Conservation (phyloP, 2,329 filamentous ascomycete genomes). For the Stachybotrys chartarum region DNA sequence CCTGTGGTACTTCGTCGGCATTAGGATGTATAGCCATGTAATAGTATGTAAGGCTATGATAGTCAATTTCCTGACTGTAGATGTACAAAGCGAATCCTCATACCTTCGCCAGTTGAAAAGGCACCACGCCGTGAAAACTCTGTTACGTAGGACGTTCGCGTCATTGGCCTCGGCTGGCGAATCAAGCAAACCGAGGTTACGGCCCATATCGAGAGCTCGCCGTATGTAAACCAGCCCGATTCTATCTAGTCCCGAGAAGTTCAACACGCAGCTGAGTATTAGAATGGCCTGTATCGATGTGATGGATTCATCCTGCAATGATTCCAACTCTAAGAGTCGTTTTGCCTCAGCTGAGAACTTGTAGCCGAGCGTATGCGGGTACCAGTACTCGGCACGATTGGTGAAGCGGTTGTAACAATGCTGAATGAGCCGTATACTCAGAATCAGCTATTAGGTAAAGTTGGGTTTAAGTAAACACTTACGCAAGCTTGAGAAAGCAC, state of each 20-base stretch:
- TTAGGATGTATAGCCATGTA: no score
- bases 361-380: constrained; percentile 23
- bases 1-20: constrained; percentile 9
- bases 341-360: constrained; percentile 27
- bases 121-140: constrained; percentile 24
- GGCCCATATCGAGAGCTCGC: constrained; percentile 20
- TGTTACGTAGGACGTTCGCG: constrained; percentile 8
- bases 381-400: constrained; percentile 24
- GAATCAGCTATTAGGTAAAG: no score
- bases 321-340: constrained; percentile 25
- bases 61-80: no score
- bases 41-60: no score
- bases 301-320: not conserved
- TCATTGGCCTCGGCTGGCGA: not conserved
- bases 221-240: constrained; percentile 21
- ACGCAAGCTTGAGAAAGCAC: constrained; percentile 24
- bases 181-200: constrained; percentile 19
- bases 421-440: constrained; percentile 8
- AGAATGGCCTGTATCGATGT: constrained; percentile 25
- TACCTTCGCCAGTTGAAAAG: constrained; percentile 25
- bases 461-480: no score
- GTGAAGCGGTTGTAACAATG: constrained; percentile 17
- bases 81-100: not conserved
- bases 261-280: constrained; percentile 19
- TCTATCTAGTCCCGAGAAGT: constrained; percentile 22